Conservation (phyloP, 371 early-diverging fungal genomes). For the Rhizomucor pusillus region DNA sequence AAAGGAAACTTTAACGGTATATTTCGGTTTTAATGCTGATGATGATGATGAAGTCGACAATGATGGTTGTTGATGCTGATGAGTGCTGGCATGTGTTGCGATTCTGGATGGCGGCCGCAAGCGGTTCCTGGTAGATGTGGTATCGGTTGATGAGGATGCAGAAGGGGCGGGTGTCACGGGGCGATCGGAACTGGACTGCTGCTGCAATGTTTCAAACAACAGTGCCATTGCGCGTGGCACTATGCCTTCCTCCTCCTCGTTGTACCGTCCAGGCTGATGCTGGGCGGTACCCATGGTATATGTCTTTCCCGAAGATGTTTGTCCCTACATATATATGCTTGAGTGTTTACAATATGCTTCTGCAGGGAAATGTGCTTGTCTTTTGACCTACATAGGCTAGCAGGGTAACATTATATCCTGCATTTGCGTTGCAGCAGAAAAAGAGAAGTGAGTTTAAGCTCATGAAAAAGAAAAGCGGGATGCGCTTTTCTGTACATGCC, state of each 20-base stretch:
- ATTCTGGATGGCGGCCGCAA: constrained; percentile 16
- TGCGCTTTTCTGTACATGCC: constrained; percentile 20
- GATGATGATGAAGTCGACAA: neutral
- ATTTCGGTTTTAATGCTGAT: constrained; percentile 23
- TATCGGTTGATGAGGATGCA: constrained; percentile 16
- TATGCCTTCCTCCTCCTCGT: constrained; percentile 70
- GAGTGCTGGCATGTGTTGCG: constrained; percentile 1
- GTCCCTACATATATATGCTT: constrained; percentile 51
- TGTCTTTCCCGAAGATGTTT: constrained; percentile 98
- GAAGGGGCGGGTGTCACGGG: constrained; percentile 25
- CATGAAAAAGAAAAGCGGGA: neutral
- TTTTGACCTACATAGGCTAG: constrained; percentile 87
- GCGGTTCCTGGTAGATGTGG: constrained; percentile 8
- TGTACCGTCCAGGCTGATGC: constrained; percentile 57
- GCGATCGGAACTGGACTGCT: constrained; percentile 1
- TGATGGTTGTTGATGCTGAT: neutral
- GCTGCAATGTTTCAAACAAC: constrained; percentile 63
- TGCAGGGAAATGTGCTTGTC: neutral
- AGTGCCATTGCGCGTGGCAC: constrained; percentile 86
- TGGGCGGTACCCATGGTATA: constrained; percentile 96
- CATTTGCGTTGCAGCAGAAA: neutral
- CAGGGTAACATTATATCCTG: constrained; percentile 93
- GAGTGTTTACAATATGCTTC: neutral
- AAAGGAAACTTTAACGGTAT: constrained; percentile 65
- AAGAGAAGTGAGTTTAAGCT: neutral